Base-by-base conservation (phyloP, 805 yeast species). In the Candida schatavii region DNA sequence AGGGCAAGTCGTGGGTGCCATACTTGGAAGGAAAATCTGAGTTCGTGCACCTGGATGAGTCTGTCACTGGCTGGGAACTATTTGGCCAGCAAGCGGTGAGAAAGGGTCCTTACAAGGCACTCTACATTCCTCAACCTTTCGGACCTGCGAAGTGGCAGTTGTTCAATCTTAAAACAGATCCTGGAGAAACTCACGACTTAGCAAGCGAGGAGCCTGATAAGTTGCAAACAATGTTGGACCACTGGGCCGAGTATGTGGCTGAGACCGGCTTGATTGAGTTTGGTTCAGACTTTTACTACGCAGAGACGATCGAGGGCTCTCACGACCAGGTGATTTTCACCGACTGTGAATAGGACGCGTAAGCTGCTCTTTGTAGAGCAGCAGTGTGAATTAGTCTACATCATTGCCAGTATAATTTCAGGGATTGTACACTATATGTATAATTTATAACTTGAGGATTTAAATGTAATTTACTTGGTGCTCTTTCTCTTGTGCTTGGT, bases 81-180 rank as follows among this genome's bases (percentile, higher is more conserved):
- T 76, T 78, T 49, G 79, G 77, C 1, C 81, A 77, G 47, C 77
- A 73, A 40, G 83, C 82, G 0, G 64, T 77, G 34, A 64, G 82
- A 49, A 66, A 70, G 47, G 81, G 81, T 4, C 38, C 53, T 3
- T 75, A 59, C 49, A 78, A 78, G 49, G 77, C 77, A 1, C 46
- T 74, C 9, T 77, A 54, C 47, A 65, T 77, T 42, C 80, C 79
- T 4, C 61, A 62, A 28, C 80, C 82, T 5, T 54, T 63, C 41
- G 81, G 80, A 0, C 57, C 75, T 5, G 73, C 66, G 13, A 53
- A 68, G 49, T 52, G 52, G 49, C 73, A 75, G 53, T 58, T 76
- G 20, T 73, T 70, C 48, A 52, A 72, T 46, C 50, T 75, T 19
- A 47, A 52, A 22, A 46, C 47, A 9, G 81, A 77, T 47, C 77